Evolutionary conservation across 1,284 basidiomycete genomes (phyloP).

Genomic region (Cryptococcus sp.): DNA sequence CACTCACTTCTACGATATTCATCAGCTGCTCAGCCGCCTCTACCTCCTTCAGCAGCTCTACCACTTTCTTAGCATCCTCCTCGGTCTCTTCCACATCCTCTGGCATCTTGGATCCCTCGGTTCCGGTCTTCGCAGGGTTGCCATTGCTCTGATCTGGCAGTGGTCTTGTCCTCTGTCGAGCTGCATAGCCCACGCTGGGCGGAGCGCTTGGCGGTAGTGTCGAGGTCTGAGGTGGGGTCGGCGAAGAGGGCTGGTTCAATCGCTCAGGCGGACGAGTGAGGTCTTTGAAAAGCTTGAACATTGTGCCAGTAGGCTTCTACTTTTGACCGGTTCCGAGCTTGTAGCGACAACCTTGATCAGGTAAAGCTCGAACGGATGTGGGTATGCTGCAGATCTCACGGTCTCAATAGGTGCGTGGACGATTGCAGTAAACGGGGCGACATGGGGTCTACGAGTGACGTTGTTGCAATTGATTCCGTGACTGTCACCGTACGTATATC

Average conservation of each 20-base stretch:
- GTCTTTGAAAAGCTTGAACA: slow-evolving; percentile 47
- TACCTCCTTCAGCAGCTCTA: slow-evolving; percentile 24
- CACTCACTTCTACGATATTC: slow-evolving; percentile 35
- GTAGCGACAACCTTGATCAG: too few species aligned
- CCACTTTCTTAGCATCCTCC: slow-evolving; percentile 23
- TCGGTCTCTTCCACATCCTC: slow-evolving; percentile 28
- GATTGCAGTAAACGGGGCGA: background rate
- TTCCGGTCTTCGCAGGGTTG: background rate
- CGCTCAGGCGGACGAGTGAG: slow-evolving; percentile 38
- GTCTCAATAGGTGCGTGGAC: too few species aligned
- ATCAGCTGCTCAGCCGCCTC: slow-evolving; percentile 22
- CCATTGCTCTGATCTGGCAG: background rate
- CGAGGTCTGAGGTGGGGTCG: slow-evolving; percentile 1
- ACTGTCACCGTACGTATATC: too few species aligned
- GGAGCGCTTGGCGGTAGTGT: slow-evolving; percentile 1
- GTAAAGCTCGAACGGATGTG: too few species aligned
- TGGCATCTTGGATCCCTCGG: slow-evolving; percentile 6
- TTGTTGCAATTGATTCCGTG: background rate
- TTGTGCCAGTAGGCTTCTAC: slow-evolving; percentile 8
- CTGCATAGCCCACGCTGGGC: slow-evolving; percentile 2
- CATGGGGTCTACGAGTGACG: background rate
- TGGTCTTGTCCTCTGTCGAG: slow-evolving; percentile 7
- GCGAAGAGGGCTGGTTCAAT: slow-evolving; percentile 16
- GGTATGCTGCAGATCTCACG: too few species aligned
- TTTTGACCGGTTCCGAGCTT: too few species aligned